Percentiles rank a stretch among this genome's conserved stretches.
phyloP scores from a whole-genome alignment of 2,329 filamentous ascomycete species.

The Verticillium tricorpus region DNA sequence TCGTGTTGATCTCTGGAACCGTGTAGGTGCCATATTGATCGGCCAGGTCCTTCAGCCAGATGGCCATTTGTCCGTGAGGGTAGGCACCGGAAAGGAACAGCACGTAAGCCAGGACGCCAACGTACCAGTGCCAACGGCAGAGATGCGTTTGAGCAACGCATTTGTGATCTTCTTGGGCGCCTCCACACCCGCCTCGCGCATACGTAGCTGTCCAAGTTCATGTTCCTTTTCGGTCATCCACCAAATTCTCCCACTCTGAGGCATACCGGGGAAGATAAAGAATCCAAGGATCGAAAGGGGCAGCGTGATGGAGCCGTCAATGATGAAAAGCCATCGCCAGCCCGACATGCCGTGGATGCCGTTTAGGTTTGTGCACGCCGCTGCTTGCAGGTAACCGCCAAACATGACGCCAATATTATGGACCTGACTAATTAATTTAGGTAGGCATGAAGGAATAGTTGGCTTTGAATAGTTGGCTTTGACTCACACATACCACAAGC shows the following conservation, averaged over 20 bases:
- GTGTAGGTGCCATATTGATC: slow-evolving; percentile 13
- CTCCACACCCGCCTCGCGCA: slow-evolving; percentile 15
- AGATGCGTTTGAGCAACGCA: slow-evolving; percentile 18
- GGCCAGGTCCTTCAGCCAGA: slow-evolving; percentile 15
- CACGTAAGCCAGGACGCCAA: slow-evolving; percentile 17
- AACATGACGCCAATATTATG: slow-evolving; percentile 20
- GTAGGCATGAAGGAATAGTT: slow-evolving; percentile 19
- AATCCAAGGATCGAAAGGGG: slow-evolving; percentile 47
- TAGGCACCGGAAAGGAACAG: slow-evolving; percentile 12
- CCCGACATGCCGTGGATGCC: slow-evolving; percentile 42
- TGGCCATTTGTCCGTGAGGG: slow-evolving; percentile 14
- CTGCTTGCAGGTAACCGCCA: slow-evolving; percentile 27
- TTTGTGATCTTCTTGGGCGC: slow-evolving; percentile 14
- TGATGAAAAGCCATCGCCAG: slow-evolving; percentile 50
- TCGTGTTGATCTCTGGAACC: slow-evolving; percentile 16
- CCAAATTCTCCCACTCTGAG: slow-evolving; percentile 29
- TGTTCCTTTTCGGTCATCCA: slow-evolving; percentile 27
- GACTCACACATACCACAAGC: slow-evolving; percentile 35
- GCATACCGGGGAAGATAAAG: slow-evolving; percentile 36
- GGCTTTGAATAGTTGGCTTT: slow-evolving; percentile 7
- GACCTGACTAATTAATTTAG: slow-evolving; percentile 3
- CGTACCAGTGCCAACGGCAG: slow-evolving; percentile 20
- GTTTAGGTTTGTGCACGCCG: slow-evolving; percentile 43
- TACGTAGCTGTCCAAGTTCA: slow-evolving; percentile 24
- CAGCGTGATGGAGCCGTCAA: slow-evolving; percentile 50